phyloP scores from a whole-genome alignment of 768 basidiomycete genomes.

The Lentinula guzmanii region DNA sequence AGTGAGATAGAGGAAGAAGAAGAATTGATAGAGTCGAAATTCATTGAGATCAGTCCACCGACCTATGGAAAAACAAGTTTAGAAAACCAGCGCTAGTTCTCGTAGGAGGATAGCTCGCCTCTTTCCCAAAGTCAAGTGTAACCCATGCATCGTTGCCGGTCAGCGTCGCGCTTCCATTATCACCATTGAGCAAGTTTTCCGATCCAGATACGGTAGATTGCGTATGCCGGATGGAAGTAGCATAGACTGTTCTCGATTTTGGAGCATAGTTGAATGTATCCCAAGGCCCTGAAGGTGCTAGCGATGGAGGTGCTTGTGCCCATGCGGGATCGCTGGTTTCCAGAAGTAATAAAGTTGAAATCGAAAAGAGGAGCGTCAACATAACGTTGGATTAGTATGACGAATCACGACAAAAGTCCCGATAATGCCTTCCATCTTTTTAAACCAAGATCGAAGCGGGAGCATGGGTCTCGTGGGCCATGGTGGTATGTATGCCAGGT shows the following conservation, averaged over 20 bases:
- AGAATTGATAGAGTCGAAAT: slow-evolving; percentile 26
- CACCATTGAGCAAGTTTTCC: slow-evolving; percentile 24
- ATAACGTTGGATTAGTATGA: neutral
- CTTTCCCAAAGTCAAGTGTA: slow-evolving; percentile 49
- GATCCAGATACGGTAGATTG: slow-evolving; percentile 29
- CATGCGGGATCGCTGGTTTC: neutral
- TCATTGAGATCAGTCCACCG: slow-evolving; percentile 47
- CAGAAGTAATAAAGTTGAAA: no score
- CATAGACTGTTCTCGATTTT: slow-evolving; percentile 37
- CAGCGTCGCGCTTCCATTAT: slow-evolving; percentile 30
- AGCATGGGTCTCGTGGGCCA: neutral
- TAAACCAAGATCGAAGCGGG: neutral
- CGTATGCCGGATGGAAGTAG: slow-evolving; percentile 30
- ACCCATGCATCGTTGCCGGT: slow-evolving; percentile 37
- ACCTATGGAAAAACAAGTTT: slow-evolving; percentile 26
- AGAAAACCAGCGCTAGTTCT: neutral
- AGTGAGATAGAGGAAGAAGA: slow-evolving; percentile 35
- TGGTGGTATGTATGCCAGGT: neutral
- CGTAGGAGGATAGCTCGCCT: slow-evolving; percentile 25
- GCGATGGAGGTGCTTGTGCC: neutral
- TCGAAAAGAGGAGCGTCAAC: neutral
- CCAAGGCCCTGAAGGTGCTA: slow-evolving; percentile 46
- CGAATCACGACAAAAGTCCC: neutral
- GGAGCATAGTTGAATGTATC: slow-evolving; percentile 48
- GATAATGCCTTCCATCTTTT: neutral